These are phyloP conservation scores for Russula virescens DNA, from an alignment of 768 basidiomycete species.

Conservation along the genomic window DNA sequence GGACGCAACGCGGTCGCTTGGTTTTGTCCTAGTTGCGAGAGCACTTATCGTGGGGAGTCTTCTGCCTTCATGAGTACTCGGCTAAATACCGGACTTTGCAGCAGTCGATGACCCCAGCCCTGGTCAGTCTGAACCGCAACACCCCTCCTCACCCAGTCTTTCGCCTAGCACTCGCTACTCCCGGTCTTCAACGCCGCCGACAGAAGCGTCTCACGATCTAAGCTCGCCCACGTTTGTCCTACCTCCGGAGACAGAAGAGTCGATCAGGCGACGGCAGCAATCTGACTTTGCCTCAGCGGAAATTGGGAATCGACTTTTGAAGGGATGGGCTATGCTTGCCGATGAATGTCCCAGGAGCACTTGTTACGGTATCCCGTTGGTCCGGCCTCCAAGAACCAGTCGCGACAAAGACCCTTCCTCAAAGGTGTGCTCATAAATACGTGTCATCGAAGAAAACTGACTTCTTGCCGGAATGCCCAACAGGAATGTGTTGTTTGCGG, in stretches of 20 bases:
- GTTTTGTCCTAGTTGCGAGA: slow-evolving; percentile 64
- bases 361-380: slow-evolving; percentile 81
- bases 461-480: neutral
- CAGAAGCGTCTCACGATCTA: slow-evolving; percentile 57
- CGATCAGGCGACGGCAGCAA: slow-evolving; percentile 65
- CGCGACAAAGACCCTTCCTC: slow-evolving; percentile 51
- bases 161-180: slow-evolving; percentile 51
- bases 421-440: slow-evolving; percentile 43
- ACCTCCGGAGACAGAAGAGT: slow-evolving; percentile 61
- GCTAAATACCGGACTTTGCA: neutral
- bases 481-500: slow-evolving; percentile 26
- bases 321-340: slow-evolving; percentile 86
- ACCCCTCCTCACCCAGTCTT: slow-evolving; percentile 33
- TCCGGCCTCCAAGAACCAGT: slow-evolving; percentile 63
- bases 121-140: slow-evolving; percentile 8
- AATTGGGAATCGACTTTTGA: slow-evolving; percentile 70
- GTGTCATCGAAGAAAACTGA: slow-evolving; percentile 4
- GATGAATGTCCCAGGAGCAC: slow-evolving; percentile 68
- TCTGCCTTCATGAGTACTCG: neutral
- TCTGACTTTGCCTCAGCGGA: slow-evolving; percentile 75
- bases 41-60: slow-evolving; percentile 32
- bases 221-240: slow-evolving; percentile 61
- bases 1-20: slow-evolving; percentile 39
- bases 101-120: slow-evolving; percentile 7
- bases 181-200: slow-evolving; percentile 69